phyloP scores from a whole-genome alignment of 257 asterid genomes.

The Misopates orontium region DNA sequence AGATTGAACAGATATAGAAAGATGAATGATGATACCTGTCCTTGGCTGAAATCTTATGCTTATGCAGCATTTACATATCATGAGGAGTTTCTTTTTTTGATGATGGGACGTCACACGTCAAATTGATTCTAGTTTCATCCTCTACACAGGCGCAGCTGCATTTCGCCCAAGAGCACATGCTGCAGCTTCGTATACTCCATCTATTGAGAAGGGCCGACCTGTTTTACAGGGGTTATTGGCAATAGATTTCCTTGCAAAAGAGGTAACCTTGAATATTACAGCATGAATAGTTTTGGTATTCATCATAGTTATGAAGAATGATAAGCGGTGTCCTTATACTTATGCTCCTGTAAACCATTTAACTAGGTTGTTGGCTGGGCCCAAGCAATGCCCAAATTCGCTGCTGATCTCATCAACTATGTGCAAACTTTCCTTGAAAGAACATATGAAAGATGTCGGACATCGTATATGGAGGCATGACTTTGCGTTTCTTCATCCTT shows the following conservation, averaged over 20 bases:
- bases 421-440: slow-evolving; percentile 96
- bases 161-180: slow-evolving; percentile 95
- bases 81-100: slow-evolving; percentile 5
- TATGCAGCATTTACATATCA: slow-evolving; percentile 17
- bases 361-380: slow-evolving; percentile 98
- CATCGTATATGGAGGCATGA: slow-evolving; percentile 95
- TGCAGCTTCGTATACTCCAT: slow-evolving; percentile 65
- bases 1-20: slow-evolving; percentile 11
- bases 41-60: slow-evolving; percentile 18
- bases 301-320: slow-evolving; percentile 18
- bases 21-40: slow-evolving; percentile 19
- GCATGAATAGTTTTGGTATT: slow-evolving; percentile 11
- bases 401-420: slow-evolving; percentile 79
- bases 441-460: slow-evolving; percentile 97
- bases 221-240: slow-evolving; percentile 96
- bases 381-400: slow-evolving; percentile 98
- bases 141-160: slow-evolving; percentile 89
- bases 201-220: slow-evolving; percentile 91
- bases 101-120: slow-evolving; percentile 13
- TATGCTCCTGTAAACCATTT: slow-evolving; percentile 26
- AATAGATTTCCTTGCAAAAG: slow-evolving; percentile 90
- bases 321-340: slow-evolving; percentile 14
- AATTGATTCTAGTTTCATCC: slow-evolving; percentile 24
- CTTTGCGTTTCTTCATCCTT: slow-evolving; percentile 18
- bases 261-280: slow-evolving; percentile 49